Conservation (phyloP, 2,329 filamentous ascomycete genomes). For the Diaporthe capsici region DNA sequence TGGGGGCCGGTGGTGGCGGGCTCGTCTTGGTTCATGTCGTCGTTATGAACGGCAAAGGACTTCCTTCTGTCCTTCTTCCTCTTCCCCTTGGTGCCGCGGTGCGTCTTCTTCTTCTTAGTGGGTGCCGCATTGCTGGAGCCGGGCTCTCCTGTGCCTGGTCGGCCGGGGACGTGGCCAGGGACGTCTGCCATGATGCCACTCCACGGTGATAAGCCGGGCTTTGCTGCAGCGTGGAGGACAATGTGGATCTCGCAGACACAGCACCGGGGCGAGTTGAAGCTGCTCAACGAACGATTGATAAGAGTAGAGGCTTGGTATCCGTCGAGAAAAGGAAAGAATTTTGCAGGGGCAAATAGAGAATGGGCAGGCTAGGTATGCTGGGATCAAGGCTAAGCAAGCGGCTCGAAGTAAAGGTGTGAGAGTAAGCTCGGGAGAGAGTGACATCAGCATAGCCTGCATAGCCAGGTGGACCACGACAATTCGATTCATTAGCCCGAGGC, state of each 20-base stretch:
- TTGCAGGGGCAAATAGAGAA: constrained; percentile 15
- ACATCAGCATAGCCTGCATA: constrained; percentile 10
- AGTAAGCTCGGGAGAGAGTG: constrained; percentile 19
- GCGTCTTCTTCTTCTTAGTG: constrained; percentile 76
- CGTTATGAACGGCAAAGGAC: constrained; percentile 80
- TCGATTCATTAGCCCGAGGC: neutral
- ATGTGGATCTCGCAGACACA: neutral
- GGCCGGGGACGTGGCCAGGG: neutral
- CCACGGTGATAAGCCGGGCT: constrained; percentile 13
- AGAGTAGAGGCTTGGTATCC: neutral
- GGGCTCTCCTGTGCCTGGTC: constrained; percentile 22
- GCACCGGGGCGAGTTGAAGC: neutral
- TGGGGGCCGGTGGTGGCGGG: constrained; percentile 47
- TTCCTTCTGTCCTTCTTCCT: constrained; percentile 83
- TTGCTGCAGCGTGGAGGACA: constrained; percentile 3
- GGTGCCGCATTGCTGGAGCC: constrained; percentile 44
- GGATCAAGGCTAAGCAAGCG: constrained; percentile 21
- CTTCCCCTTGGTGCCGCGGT: constrained; percentile 73
- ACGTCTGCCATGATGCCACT: constrained; percentile 15
- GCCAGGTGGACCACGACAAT: neutral
- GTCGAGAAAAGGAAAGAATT: neutral
- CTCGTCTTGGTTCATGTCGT: constrained; percentile 61
- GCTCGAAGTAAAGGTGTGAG: neutral
- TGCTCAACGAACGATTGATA: neutral
- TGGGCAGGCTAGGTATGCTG: neutral